phyloP scores from a whole-genome alignment of 2,329 filamentous ascomycete genomes.

The Aspergillus ibericus region DNA sequence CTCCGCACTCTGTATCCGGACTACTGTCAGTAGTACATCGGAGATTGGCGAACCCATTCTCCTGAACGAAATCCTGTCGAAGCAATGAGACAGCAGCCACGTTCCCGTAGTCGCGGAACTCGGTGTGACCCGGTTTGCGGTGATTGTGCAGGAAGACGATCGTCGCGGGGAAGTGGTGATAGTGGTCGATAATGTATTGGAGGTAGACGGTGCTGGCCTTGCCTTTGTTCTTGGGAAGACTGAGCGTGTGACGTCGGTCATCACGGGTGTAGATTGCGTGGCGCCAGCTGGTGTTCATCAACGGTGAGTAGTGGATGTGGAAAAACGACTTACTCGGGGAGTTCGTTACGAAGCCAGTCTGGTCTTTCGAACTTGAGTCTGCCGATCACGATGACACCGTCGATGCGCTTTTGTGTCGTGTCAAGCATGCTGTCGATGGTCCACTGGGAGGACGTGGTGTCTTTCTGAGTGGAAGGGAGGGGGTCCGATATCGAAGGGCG shows the following conservation, averaged over 20 bases:
- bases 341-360: slow-evolving; percentile 43
- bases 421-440: slow-evolving; percentile 3
- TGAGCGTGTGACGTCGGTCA: slow-evolving; percentile 25
- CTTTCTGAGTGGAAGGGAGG: background rate
- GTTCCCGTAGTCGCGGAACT: slow-evolving; percentile 55
- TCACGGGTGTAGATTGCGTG: slow-evolving; percentile 45
- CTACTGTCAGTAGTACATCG: slow-evolving; percentile 43
- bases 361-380: slow-evolving; percentile 44
- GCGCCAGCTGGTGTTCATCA: slow-evolving; percentile 39
- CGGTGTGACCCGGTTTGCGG: slow-evolving; percentile 57
- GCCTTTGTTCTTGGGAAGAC: slow-evolving; percentile 40
- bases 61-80: slow-evolving; percentile 50
- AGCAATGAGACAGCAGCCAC: slow-evolving; percentile 51
- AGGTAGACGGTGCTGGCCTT: slow-evolving; percentile 47
- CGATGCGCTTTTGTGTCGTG: slow-evolving; percentile 15
- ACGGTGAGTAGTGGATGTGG: background rate
- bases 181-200: slow-evolving; percentile 48
- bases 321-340: slow-evolving; percentile 41
- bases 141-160: slow-evolving; percentile 59
- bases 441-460: background rate
- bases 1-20: slow-evolving; percentile 18
- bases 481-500: slow-evolving; percentile 8
- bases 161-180: slow-evolving; percentile 50
- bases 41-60: slow-evolving; percentile 59
- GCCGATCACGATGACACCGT: slow-evolving; percentile 40